phyloP scores from a whole-genome alignment of 306 rosid genomes.

The Quercus bicolor region DNA sequence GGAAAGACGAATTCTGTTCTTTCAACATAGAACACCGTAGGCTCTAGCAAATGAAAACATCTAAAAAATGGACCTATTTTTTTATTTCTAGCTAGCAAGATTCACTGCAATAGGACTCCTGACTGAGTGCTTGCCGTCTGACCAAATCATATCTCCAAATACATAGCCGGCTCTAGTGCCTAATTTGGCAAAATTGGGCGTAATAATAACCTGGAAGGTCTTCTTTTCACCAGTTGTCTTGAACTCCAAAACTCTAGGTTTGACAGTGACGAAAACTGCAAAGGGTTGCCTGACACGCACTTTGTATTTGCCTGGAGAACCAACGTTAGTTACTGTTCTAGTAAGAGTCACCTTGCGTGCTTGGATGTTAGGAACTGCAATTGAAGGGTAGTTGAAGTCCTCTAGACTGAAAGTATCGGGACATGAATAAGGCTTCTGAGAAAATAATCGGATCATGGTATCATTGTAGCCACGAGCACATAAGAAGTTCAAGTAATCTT shows the following conservation, averaged over 20 bases:
- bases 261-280: constrained; percentile 25
- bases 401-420: constrained; percentile 26
- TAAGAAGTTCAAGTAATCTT: constrained; percentile 54
- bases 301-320: constrained; percentile 36
- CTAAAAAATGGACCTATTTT: not conserved
- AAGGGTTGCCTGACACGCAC: constrained; percentile 28
- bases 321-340: constrained; percentile 55
- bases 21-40: no score
- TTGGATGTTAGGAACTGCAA: constrained; percentile 18
- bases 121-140: constrained; percentile 34
- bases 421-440: constrained; percentile 25
- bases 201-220: constrained; percentile 29
- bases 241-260: constrained; percentile 36
- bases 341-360: constrained; percentile 17
- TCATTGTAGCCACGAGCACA: constrained; percentile 50
- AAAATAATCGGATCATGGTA: constrained; percentile 18
- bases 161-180: not conserved
- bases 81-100: not conserved
- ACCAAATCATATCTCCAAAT: constrained; percentile 45
- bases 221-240: constrained; percentile 42
- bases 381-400: constrained; percentile 67
- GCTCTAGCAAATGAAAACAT: no score
- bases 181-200: not conserved
- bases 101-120: constrained; percentile 38
- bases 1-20: no score